These are phyloP conservation scores for Suillus plorans DNA, from an alignment of 768 basidiomycete genomes.

Conservation along the genomic window DNA sequence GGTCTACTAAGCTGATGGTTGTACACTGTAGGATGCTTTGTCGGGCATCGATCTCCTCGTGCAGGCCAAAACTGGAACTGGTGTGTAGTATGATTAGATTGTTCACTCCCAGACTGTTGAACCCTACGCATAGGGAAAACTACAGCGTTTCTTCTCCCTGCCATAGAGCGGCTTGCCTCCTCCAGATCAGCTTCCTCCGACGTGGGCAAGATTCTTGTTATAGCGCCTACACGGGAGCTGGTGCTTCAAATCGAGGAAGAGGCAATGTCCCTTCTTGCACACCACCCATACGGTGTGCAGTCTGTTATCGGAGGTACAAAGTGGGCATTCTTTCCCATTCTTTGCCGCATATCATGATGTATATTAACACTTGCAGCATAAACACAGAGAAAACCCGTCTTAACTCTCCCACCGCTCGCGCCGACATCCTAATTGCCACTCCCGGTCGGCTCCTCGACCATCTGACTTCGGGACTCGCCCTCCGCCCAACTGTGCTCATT, in stretches of 20 bases:
- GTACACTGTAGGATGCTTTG: conserved; percentile 34
- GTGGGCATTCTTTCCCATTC: conserved; percentile 20
- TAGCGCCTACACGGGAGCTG: conserved; percentile 75
- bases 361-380: conserved; percentile 18
- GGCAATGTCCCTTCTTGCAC: conserved; percentile 46
- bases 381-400: conserved; percentile 27
- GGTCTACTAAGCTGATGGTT: conserved; percentile 6
- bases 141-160: conserved; percentile 73
- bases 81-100: conserved; percentile 30
- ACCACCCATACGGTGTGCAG: conserved; percentile 43
- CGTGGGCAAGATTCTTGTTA: conserved; percentile 45
- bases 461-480: conserved; percentile 31
- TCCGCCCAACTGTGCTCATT: conserved; percentile 35
- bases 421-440: conserved; percentile 68
- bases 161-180: conserved; percentile 58
- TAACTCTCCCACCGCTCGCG: conserved; percentile 20
- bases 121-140: conserved; percentile 51
- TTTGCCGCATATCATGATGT: conserved; percentile 9
- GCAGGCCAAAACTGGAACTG: conserved; percentile 62
- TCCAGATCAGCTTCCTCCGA: conserved; percentile 35
- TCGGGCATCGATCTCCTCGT: conserved; percentile 46
- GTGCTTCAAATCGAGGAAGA: conserved; percentile 67
- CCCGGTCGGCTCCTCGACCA: conserved; percentile 78
- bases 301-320: conserved; percentile 59
- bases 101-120: background rate